Evolutionary conservation across 192 early-diverging fungal species (phyloP), one percentile per base, ranked within the genome.

Genomic region (Pilaira anomala): DNA sequence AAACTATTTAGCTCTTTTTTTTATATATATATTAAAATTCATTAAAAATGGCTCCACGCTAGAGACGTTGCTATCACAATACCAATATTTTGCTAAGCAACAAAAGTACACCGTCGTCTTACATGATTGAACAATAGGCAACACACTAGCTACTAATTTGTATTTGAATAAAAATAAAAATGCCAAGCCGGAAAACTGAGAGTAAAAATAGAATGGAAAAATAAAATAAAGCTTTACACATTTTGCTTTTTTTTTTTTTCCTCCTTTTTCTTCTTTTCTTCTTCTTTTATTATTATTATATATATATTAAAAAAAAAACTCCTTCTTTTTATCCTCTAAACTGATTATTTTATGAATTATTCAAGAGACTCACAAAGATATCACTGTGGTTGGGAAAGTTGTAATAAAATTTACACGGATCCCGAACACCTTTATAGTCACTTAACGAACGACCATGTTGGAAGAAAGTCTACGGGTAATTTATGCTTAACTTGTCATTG

Each of bases 401-500:
- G 80, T 44, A 30, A n/a, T 39, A 71, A 68, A 45, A 68, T 61
- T 41, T 93, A 92, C 68, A 69, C 68, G 21, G 91, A 95, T 76
- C 83, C 92, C 12, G 91, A 97, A 73, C 68, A 76, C 28, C 88
- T 98, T 29, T 98, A 94, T 65, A 66, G 71, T 22, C 96, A 98
- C 74, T 80, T 97, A 57, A 84, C 85, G 29, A 83, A 91, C 62
- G 90, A 88, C 60, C 96, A 98, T 72, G 85, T 98, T 41, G 96
- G 96, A 6, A 78, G 95, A 48, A 95, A 94, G 71, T 79, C 91
- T 6, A 89, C 87, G n/a, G 85, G 87, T 67, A 96, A 95, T 72
- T 79, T 96, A 33, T 93, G 89, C 48, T 85, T 98, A 45, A 80
- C 75, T 44, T 98, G 96, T 77, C 81, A 84, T 50, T 98, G 95